phyloP scores from a whole-genome alignment of 2,329 filamentous ascomycete species.

The Cyphellophora attinorum region DNA sequence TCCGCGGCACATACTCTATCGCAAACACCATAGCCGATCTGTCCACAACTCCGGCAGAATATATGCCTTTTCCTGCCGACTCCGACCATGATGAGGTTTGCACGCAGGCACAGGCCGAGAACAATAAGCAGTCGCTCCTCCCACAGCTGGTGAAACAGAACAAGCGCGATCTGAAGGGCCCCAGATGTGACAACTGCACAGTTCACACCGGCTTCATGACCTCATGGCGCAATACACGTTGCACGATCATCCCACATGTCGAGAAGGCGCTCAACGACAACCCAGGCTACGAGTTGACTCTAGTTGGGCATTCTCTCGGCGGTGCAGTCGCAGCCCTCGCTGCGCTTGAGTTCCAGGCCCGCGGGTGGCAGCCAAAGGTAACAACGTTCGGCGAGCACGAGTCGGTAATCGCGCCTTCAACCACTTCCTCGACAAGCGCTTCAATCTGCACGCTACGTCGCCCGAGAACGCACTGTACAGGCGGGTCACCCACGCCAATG shows the following conservation, averaged over 20 bases:
- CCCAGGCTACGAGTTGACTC: conserved; percentile 61
- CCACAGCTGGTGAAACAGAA: conserved; percentile 10
- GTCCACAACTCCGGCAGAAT: conserved; percentile 79
- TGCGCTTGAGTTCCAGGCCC: conserved; percentile 65
- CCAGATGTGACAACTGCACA: conserved; percentile 71
- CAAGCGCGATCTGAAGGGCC: conserved; percentile 13
- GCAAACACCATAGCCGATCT: conserved; percentile 86
- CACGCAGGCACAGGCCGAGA: conserved; percentile 3
- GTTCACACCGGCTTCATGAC: conserved; percentile 84
- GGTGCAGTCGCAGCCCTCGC: conserved; percentile 86
- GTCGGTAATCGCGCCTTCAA: conserved; percentile 47
- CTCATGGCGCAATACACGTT: conserved; percentile 70
- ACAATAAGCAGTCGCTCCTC: conserved; percentile 8
- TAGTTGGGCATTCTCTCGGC: conserved; percentile 86
- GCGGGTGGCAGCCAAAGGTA: conserved; percentile 66
- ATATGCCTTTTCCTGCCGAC: conserved; percentile 67
- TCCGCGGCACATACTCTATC: conserved; percentile 89
- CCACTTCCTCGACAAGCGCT: conserved; percentile 44
- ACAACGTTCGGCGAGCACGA: conserved; percentile 90
- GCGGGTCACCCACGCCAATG: conserved; percentile 73
- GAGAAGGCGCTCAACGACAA: conserved; percentile 49
- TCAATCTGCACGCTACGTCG: conserved; percentile 29
- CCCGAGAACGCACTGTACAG: conserved; percentile 43
- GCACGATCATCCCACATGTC: conserved; percentile 59
- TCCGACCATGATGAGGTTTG: conserved; percentile 23